Base-by-base conservation (phyloP, 495 filamentous ascomycete genomes). In the Poronia punctata region DNA sequence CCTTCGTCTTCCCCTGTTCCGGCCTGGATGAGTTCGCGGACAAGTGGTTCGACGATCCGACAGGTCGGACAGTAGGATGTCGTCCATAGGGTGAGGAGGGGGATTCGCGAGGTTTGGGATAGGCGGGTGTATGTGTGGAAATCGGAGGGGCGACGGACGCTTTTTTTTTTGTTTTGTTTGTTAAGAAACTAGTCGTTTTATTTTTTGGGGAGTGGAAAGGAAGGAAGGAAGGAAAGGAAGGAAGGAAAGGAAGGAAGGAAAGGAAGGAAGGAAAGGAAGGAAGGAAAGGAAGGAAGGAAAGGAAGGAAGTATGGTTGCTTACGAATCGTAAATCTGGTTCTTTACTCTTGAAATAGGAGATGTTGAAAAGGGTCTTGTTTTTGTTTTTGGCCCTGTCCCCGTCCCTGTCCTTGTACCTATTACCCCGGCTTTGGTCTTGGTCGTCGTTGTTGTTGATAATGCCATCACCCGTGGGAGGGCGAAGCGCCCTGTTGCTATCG, bases 71-170 rank as follows among this genome's bases (percentile, higher is more conserved):
- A 84, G 59, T 71, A 84, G 7, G 74, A 77, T 1, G 82, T 70
- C 1, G 78, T 83, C 82, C 82, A 86, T 10, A 85, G 61, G 1
- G 82, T 85, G 22, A 86, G 63, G 5, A 86, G 62, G 5, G 81
- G 76, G n/a, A 60, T 68, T 15, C 69, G 60, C 7, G 66, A 62
- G n/a, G 73, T 69, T 2, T 79, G 68, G 0, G 77, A 76, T 29
- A 81, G 60, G 29, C 79, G 66, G 14, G 72, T 70, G 43, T 82
- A 72, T 25, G 68, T 78, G 52, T 76, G 57, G 43, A 85, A 70
- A 45, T 82, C 76, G 38, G 75, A 63, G n/a, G 68, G 64, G 24
- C 65, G 67, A 27, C 81, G 78, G 41, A 83, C 65, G 3, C 72
- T 80, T 9, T 23, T 26, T 27, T n/a, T 7, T 14, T 18, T 6